These are phyloP conservation scores for Schrenkiella parvula DNA, from an alignment of 345 rosid species.

Conservation along the genomic window DNA sequence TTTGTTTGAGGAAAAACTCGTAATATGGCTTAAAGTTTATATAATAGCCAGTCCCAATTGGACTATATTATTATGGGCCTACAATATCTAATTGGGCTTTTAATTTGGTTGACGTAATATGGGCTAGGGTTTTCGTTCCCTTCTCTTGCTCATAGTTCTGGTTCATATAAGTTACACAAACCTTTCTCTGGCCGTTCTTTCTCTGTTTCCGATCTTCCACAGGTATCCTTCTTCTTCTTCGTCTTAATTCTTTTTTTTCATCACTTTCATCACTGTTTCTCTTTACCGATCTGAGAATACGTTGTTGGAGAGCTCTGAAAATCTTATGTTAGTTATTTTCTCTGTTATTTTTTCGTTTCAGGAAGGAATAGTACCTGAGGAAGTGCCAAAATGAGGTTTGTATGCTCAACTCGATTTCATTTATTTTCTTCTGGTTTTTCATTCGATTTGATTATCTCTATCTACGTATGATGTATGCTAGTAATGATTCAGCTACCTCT, in stretches of 20 bases:
- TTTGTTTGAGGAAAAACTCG: not conserved
- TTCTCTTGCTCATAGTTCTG: not conserved
- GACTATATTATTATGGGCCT: not conserved
- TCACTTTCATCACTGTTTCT: not conserved
- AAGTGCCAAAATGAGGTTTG: slow-evolving; percentile 30
- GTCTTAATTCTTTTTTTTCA: not conserved
- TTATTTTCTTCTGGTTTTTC: not conserved
- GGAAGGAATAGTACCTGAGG: not conserved
- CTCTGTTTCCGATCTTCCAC: not conserved
- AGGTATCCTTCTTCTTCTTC: slow-evolving; percentile 7
- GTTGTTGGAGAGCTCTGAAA: not conserved
- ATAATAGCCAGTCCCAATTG: not conserved
- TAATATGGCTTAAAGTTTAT: not conserved
- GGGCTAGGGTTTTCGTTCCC: slow-evolving; percentile 4
- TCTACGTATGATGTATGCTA: not conserved
- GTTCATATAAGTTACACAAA: not conserved
- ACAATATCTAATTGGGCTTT: not conserved
- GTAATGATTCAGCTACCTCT: not conserved
- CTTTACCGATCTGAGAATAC: not conserved
- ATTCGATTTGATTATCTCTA: not conserved
- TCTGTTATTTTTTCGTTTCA: not conserved
- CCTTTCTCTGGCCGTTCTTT: not conserved
- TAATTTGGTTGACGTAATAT: not conserved
- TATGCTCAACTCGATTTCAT: not conserved
- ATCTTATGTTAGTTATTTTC: not conserved